These are phyloP conservation scores for Microascus cirrosus DNA, from an alignment of 2,329 filamentous ascomycete species.

Conservation along the genomic window DNA sequence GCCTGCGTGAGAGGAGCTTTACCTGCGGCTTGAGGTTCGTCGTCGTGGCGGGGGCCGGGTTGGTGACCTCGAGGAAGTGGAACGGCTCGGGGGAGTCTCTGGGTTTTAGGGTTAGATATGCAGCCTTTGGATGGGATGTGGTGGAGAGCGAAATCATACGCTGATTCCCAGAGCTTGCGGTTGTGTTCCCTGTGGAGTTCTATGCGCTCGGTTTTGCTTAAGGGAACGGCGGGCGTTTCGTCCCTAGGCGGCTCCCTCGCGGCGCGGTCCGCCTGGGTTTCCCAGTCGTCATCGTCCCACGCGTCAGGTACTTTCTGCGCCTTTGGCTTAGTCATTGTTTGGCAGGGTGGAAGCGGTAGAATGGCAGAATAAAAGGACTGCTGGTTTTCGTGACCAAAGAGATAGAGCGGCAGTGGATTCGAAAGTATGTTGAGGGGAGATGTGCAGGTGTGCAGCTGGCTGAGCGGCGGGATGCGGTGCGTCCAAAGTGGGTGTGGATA, in stretches of 20 bases:
- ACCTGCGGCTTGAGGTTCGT: constrained; percentile 71
- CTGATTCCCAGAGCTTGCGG: constrained; percentile 78
- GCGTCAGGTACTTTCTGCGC: constrained; percentile 49
- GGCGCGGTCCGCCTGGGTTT: constrained; percentile 56
- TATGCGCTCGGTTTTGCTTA: constrained; percentile 66
- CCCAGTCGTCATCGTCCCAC: constrained; percentile 91
- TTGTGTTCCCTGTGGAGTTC: constrained; percentile 77
- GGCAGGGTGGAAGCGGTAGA: background rate
- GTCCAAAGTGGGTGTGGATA: background rate
- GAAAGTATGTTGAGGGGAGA: constrained; percentile 3
- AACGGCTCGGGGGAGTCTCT: constrained; percentile 67
- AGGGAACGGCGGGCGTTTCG: constrained; percentile 15
- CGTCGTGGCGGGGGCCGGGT: constrained; percentile 48
- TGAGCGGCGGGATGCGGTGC: background rate
- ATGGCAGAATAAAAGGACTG: background rate
- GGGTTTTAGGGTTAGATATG: constrained; percentile 2
- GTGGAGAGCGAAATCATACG: constrained; percentile 39
- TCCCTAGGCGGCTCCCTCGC: constrained; percentile 23
- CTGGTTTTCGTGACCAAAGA: background rate
- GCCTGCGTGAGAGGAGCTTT: constrained; percentile 77
- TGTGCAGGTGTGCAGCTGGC: too few relatives aligned
- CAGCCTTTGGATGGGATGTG: background rate
- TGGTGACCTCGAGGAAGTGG: constrained; percentile 61
- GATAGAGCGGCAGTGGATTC: background rate
- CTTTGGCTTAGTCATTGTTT: background rate